Conservation (phyloP, 108 stramenopile species). For the Pseudonitzschia pungens region DNA sequence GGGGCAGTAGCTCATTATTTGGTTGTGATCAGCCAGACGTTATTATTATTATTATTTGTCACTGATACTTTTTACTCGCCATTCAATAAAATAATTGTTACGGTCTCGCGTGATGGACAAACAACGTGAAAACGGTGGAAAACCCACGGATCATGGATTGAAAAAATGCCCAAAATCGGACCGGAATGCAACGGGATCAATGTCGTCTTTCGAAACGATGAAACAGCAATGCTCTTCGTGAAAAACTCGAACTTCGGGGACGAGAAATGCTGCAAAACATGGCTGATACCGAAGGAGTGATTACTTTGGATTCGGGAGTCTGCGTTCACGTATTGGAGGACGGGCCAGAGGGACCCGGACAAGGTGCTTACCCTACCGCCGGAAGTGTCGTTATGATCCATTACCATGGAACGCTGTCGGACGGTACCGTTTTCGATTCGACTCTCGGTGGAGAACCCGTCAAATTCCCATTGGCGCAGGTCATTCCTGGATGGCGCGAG, state of each 20-base stretch:
- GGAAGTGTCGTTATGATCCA: constrained; percentile 72
- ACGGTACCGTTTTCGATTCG: constrained; percentile 84
- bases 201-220: neutral
- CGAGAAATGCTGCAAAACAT: constrained; percentile 75
- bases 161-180: neutral
- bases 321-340: constrained; percentile 69
- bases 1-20: too few species aligned
- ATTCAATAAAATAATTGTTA: too few species aligned
- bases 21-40: too few species aligned
- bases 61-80: too few species aligned
- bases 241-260: constrained; percentile 66
- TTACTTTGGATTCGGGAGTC: constrained; percentile 62
- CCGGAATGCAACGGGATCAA: neutral
- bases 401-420: constrained; percentile 84
- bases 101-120: too few species aligned
- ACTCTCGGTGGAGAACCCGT: constrained; percentile 75
- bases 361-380: constrained; percentile 62
- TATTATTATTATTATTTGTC: too few species aligned
- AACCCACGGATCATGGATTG: neutral
- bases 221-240: constrained; percentile 59
- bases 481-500: constrained; percentile 77
- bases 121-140: neutral
- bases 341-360: constrained; percentile 68
- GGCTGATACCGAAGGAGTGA: constrained; percentile 61
- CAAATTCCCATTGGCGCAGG: constrained; percentile 63